These are phyloP conservation scores for Phytophthora hybrid DNA, from an alignment of 352 stramenopile genomes.

Conservation along the genomic window DNA sequence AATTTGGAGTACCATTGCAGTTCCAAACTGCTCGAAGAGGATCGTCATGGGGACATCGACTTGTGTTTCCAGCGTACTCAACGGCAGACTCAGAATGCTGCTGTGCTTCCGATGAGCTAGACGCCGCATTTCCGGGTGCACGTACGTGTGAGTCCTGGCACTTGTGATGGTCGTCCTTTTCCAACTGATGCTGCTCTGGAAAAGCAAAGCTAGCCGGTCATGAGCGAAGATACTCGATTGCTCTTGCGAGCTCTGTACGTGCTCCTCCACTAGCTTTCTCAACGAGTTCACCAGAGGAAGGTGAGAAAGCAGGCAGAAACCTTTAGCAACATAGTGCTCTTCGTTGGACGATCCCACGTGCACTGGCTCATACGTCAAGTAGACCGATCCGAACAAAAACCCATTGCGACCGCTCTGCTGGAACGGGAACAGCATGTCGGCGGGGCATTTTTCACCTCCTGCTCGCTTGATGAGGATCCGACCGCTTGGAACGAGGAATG, in stretches of 20 bases:
- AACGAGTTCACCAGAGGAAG: slow-evolving; percentile 71
- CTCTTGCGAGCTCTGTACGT: slow-evolving; percentile 46
- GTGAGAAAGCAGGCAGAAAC: slow-evolving; percentile 73
- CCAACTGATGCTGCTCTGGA: slow-evolving; percentile 49
- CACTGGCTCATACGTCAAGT: slow-evolving; percentile 75
- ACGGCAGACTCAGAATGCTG: slow-evolving; percentile 50
- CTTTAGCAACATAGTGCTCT: slow-evolving; percentile 66
- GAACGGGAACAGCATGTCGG: slow-evolving; percentile 76
- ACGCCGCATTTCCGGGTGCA: slow-evolving; percentile 45
- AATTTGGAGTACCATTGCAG: slow-evolving; percentile 73
- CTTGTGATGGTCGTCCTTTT: slow-evolving; percentile 46
- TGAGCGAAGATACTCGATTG: slow-evolving; percentile 58
- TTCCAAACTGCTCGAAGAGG: slow-evolving; percentile 79
- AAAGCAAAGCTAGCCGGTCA: slow-evolving; percentile 55
- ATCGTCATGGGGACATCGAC: slow-evolving; percentile 76
- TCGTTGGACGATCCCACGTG: slow-evolving; percentile 54
- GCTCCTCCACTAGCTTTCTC: slow-evolving; percentile 63
- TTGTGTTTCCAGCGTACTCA: slow-evolving; percentile 50
- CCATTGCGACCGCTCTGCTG: slow-evolving; percentile 79
- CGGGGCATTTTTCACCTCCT: slow-evolving; percentile 43
- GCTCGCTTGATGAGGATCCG: slow-evolving; percentile 56
- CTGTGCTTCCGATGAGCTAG: slow-evolving; percentile 51
- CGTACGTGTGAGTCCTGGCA: slow-evolving; percentile 40
- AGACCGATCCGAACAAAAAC: slow-evolving; percentile 82
- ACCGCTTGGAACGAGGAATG: slow-evolving; percentile 78